Base-by-base conservation (phyloP, 768 basidiomycete species). In the Hericium alpestre region DNA sequence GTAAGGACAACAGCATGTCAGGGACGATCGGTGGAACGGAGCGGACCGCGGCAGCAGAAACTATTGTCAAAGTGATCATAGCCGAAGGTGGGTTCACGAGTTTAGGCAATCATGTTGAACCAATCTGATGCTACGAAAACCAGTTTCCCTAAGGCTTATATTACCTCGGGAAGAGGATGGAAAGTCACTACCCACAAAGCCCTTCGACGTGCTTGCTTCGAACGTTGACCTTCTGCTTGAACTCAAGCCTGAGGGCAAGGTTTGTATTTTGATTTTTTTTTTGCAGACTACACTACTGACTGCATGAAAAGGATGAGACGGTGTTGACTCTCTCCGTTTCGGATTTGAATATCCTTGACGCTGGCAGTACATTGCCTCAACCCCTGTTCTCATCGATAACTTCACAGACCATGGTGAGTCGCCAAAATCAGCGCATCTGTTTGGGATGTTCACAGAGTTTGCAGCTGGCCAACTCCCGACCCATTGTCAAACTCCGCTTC, bases 241-340 rank as follows among this genome's bases (percentile, higher is more conserved):
- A 66, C 64, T 86, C 10, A 85, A 84, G 63, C 79, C 83, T 0
- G 80, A 85, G 56, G 87, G 83, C 55, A 86, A 80, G 78, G 90
- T 89, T 59, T 51, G 72, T 67, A 9, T 38, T 51, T 10, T 20
- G 20, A 2, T 47, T 40, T 18, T 32, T 22, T 47, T 11, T 55
- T 51, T 48, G 25, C 12, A 27, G 13, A n/a, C 41, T 20, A 39
- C 38, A 51, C 10, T 46, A 23, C 18, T 55, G 23, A 22, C 16
- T 37, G 53, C 39, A 25, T 22, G 49, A 10, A 51, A 62, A 93
- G 84, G 82, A 90, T 55, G 84, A 90, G 67, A 88, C 81, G 13
- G 74, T 83, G 12, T 58, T 93, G 43, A 83, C 79, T 1, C 58
- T 90, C 10, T 77, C 75, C 4, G 66, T 90, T 4, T 80, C 82